Evolutionary conservation across 176 grass and related monocot genomes (phyloP).

Genomic region (Cenchrus fungigraminus): DNA sequence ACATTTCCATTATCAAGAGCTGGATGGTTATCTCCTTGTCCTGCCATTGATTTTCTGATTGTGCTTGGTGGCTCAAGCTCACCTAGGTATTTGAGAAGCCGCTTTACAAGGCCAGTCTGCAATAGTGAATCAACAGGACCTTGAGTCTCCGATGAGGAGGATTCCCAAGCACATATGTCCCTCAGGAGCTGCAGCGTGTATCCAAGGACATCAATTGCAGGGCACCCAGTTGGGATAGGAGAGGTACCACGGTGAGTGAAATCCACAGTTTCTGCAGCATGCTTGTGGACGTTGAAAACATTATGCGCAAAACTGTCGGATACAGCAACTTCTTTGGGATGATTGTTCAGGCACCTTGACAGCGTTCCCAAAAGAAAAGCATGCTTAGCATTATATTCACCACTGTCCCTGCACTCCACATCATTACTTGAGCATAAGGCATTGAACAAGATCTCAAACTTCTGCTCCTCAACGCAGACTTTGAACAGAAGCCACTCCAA

Average conservation of each 20-base stretch:
- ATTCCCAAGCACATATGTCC: constrained; percentile 87
- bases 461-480: constrained; percentile 76
- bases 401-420: constrained; percentile 13
- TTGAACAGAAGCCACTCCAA: constrained; percentile 91
- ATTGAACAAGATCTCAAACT: constrained; percentile 59
- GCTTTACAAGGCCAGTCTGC: constrained; percentile 58
- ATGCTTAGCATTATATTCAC: constrained; percentile 53
- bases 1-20: constrained; percentile 47
- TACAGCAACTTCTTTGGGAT: constrained; percentile 67
- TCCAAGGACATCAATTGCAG: constrained; percentile 74
- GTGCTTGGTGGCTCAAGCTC: constrained; percentile 87
- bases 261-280: constrained; percentile 61
- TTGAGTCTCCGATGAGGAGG: constrained; percentile 39
- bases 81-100: constrained; percentile 59
- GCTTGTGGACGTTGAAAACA: constrained; percentile 64
- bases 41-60: constrained; percentile 71
- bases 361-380: constrained; percentile 70
- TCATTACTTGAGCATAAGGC: constrained; percentile 52
- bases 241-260: constrained; percentile 52
- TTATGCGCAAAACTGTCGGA: constrained; percentile 59
- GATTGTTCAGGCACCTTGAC: constrained; percentile 73
- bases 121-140: constrained; percentile 62
- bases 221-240: constrained; percentile 62
- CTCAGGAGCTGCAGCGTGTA: constrained; percentile 79
- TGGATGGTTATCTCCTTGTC: constrained; percentile 42